Evolutionary conservation across 2,329 filamentous ascomycete species (phyloP).

Genomic region (Pleurostoma richardsiae): DNA sequence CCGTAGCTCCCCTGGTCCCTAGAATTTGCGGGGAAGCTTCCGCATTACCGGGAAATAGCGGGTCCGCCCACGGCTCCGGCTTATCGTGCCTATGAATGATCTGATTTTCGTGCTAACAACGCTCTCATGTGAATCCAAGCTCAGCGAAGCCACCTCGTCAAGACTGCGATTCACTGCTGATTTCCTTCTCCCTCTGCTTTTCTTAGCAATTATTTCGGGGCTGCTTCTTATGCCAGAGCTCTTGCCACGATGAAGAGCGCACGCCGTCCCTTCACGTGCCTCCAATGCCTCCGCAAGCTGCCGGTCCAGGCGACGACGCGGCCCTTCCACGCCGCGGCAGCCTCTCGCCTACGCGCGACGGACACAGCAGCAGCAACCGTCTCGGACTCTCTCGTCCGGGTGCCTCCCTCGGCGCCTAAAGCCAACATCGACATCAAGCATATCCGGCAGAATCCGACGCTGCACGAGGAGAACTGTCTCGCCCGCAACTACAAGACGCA

Average conservation of each 20-base stretch:
- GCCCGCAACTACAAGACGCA: constrained; percentile 74
- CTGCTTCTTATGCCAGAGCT: neutral
- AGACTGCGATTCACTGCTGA: no score
- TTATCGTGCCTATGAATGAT: no score
- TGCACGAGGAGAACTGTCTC: constrained; percentile 78
- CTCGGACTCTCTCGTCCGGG: constrained; percentile 36
- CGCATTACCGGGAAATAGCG: no score
- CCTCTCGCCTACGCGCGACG: neutral
- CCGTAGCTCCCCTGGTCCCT: no score
- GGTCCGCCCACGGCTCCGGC: no score
- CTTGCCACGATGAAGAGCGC: constrained; percentile 8
- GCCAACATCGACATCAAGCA: constrained; percentile 78
- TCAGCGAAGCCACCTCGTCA: no score
- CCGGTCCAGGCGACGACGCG: constrained; percentile 1
- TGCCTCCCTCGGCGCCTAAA: constrained; percentile 64
- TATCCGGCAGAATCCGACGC: constrained; percentile 77
- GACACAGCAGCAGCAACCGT: neutral
- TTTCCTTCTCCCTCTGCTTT: no score
- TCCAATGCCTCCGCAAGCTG: constrained; percentile 3
- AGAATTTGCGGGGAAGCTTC: no score
- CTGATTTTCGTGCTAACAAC: no score
- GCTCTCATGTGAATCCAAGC: no score
- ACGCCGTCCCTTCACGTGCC: constrained; percentile 9
- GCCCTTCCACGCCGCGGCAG: constrained; percentile 4
- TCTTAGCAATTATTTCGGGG: no score